Evolutionary conservation across 2,329 filamentous ascomycete genomes (phyloP).

Genomic region (Beauveria brongniartii): DNA sequence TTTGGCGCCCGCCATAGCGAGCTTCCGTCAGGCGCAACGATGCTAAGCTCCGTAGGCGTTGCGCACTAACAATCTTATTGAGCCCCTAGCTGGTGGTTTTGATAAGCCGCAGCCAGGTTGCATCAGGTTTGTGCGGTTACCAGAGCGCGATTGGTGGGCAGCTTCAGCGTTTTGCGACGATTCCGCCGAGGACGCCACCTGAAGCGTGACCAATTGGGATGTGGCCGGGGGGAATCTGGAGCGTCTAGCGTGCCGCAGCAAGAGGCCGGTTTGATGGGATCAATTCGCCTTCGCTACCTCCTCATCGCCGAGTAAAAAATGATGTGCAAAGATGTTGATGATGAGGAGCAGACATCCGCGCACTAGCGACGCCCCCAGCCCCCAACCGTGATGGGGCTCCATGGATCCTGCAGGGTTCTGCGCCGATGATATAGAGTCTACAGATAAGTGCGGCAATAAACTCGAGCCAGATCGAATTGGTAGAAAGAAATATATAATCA

Average conservation of each 20-base stretch:
- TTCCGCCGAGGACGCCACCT: background rate
- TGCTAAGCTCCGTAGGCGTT: background rate
- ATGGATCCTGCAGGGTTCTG: background rate
- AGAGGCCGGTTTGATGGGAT: background rate
- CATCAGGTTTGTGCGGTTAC: background rate
- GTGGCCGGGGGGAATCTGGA: background rate
- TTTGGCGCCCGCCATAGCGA: slow-evolving; percentile 23
- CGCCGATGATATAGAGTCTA: background rate
- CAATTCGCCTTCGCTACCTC: background rate
- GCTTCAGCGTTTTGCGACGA: background rate
- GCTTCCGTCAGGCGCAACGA: background rate
- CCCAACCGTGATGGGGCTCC: background rate
- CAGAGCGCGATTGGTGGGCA: background rate
- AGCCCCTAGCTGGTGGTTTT: background rate
- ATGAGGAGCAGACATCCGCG: slow-evolving; percentile 14
- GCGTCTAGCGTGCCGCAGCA: background rate
- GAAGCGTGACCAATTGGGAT: background rate
- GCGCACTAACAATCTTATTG: background rate
- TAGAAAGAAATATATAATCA: background rate
- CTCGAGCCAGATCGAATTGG: background rate
- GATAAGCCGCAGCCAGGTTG: background rate
- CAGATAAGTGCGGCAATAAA: background rate
- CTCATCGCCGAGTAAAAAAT: background rate
- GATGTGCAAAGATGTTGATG: background rate
- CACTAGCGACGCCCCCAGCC: background rate